Evolutionary conservation across 257 asterid species (phyloP), one percentile per base, ranked within the genome.

Genomic region (Catharanthus roseus): DNA sequence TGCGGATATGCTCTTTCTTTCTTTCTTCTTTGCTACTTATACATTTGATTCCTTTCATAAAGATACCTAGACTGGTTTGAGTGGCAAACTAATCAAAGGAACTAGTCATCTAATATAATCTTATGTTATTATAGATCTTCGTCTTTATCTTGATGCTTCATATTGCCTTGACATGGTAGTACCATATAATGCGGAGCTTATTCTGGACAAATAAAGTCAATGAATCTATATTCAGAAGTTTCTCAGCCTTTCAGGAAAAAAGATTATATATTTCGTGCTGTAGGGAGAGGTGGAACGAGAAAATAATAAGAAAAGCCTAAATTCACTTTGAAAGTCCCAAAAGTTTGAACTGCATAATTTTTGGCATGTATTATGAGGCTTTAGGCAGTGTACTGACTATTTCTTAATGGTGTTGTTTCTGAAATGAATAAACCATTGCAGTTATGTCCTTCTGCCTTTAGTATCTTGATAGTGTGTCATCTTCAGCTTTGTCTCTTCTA

Each of bases 401-500:
- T 38, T 3, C n/a, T n/a, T n/a, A 9, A 26, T 55, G 62, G 16
- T 28, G 26, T 24, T 55, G 36, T 55, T 55, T 24, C 34, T 24
- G 62, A 24, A 55, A 12, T 11, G 33, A 55, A 55, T 34, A 26
- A 55, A 24, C 6, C 23, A 24, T 23, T 13, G 33, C 23, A 16
- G n/a, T 28, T 10, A 55, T 53, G 15, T 9, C 61, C 33, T 3
- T 55, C 24, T 55, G 2, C 51, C 4, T 23, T 53, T 53, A 21
- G 15, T 55, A 24, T 33, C 33, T 7, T 55, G 61, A 10, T 55
- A 23, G 61, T 57, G 39, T 26, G 18, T 26, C 63, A 24, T 13
- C 64, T 26, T 28, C 39, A 57, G 29, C 64, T 57, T 57, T 33
- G 31, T 28, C 64, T 57, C 64, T 10, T 55, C 62, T 57, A 57